A percentile compares a stretch with the other conserved stretches of the same genome.
Evolutionary conservation across 225 moss, liverwort and hornwort species (phyloP).

Genomic region (Anthoceros angustus): DNA sequence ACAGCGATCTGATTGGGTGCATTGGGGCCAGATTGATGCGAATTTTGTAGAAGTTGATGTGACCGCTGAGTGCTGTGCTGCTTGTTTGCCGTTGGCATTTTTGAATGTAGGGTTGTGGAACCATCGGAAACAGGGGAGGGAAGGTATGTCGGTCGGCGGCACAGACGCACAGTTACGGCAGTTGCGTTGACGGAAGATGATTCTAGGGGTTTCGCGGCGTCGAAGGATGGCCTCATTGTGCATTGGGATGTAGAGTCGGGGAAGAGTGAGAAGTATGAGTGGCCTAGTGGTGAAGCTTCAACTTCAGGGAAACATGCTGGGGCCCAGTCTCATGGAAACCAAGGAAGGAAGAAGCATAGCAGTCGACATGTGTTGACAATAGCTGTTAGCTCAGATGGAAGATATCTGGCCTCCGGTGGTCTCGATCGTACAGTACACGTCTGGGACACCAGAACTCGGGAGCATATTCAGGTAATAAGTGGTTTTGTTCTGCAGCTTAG

Average conservation of each 20-base stretch:
- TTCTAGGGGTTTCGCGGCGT: slow-evolving; percentile 67
- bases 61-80: neutral
- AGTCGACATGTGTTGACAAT: slow-evolving; percentile 73
- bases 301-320: slow-evolving; percentile 36
- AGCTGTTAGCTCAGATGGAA: slow-evolving; percentile 84
- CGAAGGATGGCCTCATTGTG: slow-evolving; percentile 82
- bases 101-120: slow-evolving; percentile 41
- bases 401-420: slow-evolving; percentile 88
- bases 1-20: neutral
- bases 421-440: slow-evolving; percentile 70
- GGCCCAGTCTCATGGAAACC: slow-evolving; percentile 36
- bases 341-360: slow-evolving; percentile 32
- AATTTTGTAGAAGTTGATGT: neutral
- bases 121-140: slow-evolving; percentile 34
- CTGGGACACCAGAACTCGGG: slow-evolving; percentile 87
- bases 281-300: slow-evolving; percentile 36
- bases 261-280: slow-evolving; percentile 57
- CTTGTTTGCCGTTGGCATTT: neutral
- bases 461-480: slow-evolving; percentile 57
- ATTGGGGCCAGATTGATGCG: neutral
- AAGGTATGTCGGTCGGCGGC: slow-evolving; percentile 53
- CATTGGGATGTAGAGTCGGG: slow-evolving; percentile 89
- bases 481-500: neutral
- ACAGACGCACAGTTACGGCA: slow-evolving; percentile 83
- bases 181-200: slow-evolving; percentile 70